Conservation (phyloP, 2,329 filamentous ascomycete genomes). For the Aureobasidium sp. region DNA sequence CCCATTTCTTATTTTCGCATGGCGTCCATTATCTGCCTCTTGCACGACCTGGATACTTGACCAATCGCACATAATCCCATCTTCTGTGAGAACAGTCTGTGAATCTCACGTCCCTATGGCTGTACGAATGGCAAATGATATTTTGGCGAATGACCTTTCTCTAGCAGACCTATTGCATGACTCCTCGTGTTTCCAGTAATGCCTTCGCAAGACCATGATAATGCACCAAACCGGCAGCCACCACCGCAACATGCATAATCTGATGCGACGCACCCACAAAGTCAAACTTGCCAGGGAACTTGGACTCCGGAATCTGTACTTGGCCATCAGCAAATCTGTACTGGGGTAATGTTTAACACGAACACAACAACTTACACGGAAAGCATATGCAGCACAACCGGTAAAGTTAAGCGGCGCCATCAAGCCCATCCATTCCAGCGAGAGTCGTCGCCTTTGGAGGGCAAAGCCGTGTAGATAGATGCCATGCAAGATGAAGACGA, state of each 20-base stretch:
- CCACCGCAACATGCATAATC: conserved; percentile 20
- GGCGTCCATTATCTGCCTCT: no score
- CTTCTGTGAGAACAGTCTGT: no score
- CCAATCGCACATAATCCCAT: no score
- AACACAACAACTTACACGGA: conserved; percentile 12
- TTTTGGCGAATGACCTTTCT: no score
- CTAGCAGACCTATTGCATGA: no score
- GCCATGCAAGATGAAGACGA: conserved; percentile 18
- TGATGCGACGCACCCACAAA: conserved; percentile 21
- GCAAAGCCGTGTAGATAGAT: conserved; percentile 18
- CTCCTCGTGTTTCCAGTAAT: conserved; percentile 8
- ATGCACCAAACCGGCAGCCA: conserved; percentile 18
- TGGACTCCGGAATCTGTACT: conserved; percentile 17
- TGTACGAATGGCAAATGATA: no score
- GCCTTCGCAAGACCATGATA: conserved; percentile 17
- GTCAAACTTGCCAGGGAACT: conserved; percentile 18
- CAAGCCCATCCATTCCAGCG: conserved; percentile 19
- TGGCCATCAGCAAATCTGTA: neutral
- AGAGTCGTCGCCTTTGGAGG: conserved; percentile 15
- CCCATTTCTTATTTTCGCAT: no score
- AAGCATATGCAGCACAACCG: conserved; percentile 18
- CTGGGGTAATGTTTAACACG: neutral
- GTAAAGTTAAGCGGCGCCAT: conserved; percentile 18
- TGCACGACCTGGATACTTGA: no score
- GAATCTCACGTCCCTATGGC: no score